These are phyloP conservation scores for Dioszegia aurantiaca DNA, from an alignment of 768 basidiomycete species.

Conservation along the genomic window DNA sequence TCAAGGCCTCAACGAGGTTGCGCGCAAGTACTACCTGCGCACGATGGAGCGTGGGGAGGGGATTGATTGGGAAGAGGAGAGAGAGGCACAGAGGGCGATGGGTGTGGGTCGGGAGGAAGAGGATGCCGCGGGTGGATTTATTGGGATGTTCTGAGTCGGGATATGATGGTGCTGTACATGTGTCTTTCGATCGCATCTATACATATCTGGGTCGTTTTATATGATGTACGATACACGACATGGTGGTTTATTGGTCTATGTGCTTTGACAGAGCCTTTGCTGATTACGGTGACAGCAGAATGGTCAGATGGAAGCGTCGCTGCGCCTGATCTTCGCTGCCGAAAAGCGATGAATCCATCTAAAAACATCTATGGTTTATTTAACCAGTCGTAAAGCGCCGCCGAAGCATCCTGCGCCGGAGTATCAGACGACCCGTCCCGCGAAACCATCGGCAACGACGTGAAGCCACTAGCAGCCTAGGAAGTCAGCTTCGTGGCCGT, in stretches of 20 bases:
- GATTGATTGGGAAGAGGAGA: conserved; percentile 49
- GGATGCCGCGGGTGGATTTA: not conserved
- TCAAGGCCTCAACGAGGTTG: conserved; percentile 23
- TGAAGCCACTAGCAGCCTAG: conserved; percentile 11
- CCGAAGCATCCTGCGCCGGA: conserved; percentile 1
- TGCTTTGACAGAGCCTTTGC: too few relatives aligned
- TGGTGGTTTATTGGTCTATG: too few relatives aligned
- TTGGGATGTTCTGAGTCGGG: conserved; percentile 2
- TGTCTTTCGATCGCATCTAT: not conserved
- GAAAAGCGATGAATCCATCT: too few relatives aligned
- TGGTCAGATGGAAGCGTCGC: too few relatives aligned
- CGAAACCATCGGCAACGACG: not conserved
- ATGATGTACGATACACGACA: too few relatives aligned
- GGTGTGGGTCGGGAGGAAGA: conserved; percentile 38
- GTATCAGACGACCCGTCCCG: not conserved
- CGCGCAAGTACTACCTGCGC: conserved; percentile 34
- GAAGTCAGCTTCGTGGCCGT: not conserved
- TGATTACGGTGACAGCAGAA: too few relatives aligned
- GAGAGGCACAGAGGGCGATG: conserved; percentile 44
- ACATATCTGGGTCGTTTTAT: too few relatives aligned
- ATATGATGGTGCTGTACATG: not conserved
- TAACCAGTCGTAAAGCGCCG: conserved; percentile 13
- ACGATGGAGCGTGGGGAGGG: conserved; percentile 38
- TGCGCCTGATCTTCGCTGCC: too few relatives aligned
- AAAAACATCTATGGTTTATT: not conserved